Conservation (phyloP, 2,329 filamentous ascomycete species). For the Thyridium curvatum region DNA sequence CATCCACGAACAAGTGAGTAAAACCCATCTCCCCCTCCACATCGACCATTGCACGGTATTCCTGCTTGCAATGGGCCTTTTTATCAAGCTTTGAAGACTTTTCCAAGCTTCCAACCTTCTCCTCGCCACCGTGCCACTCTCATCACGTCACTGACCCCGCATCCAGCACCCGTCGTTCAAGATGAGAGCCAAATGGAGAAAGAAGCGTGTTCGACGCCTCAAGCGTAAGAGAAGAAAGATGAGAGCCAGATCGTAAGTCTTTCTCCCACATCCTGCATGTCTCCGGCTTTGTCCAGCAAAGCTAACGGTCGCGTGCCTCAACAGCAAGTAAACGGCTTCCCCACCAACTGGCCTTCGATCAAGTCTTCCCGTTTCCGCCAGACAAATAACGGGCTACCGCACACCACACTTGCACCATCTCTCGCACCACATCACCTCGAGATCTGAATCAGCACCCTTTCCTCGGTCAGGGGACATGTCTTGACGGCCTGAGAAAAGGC, state of each 20-base stretch:
- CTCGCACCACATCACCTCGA: no score
- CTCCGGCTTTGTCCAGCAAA: no score
- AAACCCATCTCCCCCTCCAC: neutral
- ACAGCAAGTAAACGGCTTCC: no score
- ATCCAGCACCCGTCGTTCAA: constrained; percentile 38
- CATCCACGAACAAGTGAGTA: constrained; percentile 32
- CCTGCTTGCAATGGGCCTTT: neutral
- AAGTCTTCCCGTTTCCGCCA: neutral
- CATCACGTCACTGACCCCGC: constrained; percentile 9
- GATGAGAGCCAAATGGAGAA: constrained; percentile 98
- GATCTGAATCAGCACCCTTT: no score
- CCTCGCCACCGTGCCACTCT: neutral
- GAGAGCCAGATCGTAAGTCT: constrained; percentile 85
- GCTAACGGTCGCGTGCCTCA: no score
- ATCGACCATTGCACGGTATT: neutral
- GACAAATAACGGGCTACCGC: no score
- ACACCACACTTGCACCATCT: no score
- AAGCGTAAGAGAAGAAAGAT: constrained; percentile 99
- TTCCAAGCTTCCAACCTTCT: neutral
- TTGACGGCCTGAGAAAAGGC: no score
- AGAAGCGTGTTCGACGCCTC: constrained; percentile 98
- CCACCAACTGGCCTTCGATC: no score
- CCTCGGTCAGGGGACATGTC: no score
- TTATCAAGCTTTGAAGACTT: neutral
- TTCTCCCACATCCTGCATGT: constrained; percentile 14